These are phyloP conservation scores for Craterostigma plantagineum DNA, from an alignment of 257 asterid genomes.

Conservation along the genomic window DNA sequence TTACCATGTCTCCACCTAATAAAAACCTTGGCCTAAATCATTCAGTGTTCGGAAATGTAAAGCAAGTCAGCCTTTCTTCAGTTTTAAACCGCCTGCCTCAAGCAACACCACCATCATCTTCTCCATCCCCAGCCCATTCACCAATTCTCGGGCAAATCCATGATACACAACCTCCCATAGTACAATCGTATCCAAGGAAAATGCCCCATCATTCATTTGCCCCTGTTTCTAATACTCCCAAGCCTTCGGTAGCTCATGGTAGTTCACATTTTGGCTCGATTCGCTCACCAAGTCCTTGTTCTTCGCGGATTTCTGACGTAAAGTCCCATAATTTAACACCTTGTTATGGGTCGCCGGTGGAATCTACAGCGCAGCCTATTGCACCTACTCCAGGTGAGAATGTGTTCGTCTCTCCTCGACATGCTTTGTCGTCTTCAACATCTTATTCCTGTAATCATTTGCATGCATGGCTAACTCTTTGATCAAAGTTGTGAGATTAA, in stretches of 20 bases:
- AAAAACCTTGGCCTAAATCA: slow-evolving; percentile 50
- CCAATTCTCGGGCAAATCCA: neutral
- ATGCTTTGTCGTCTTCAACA: no score
- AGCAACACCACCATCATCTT: slow-evolving; percentile 25
- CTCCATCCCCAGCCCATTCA: slow-evolving; percentile 20
- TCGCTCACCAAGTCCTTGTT: slow-evolving; percentile 24
- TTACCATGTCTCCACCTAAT: slow-evolving; percentile 16
- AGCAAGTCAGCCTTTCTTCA: slow-evolving; percentile 39
- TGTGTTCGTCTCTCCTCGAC: no score
- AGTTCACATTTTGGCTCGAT: slow-evolving; percentile 11
- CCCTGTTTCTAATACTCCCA: no score
- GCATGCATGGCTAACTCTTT: no score
- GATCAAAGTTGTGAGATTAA: no score
- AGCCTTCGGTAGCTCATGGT: no score
- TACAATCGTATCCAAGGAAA: slow-evolving; percentile 23
- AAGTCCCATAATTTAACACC: slow-evolving; percentile 13
- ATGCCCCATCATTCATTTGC: slow-evolving; percentile 8
- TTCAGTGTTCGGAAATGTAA: slow-evolving; percentile 44
- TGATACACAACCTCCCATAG: neutral
- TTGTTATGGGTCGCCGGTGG: no score
- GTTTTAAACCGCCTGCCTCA: slow-evolving; percentile 19
- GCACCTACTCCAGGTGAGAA: slow-evolving; percentile 9
- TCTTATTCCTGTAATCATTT: no score
- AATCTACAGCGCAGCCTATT: no score
- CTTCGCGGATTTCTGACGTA: slow-evolving; percentile 13